These are phyloP conservation scores for Ciborinia camelliae DNA, from an alignment of 2,329 filamentous ascomycete genomes.

Conservation along the genomic window DNA sequence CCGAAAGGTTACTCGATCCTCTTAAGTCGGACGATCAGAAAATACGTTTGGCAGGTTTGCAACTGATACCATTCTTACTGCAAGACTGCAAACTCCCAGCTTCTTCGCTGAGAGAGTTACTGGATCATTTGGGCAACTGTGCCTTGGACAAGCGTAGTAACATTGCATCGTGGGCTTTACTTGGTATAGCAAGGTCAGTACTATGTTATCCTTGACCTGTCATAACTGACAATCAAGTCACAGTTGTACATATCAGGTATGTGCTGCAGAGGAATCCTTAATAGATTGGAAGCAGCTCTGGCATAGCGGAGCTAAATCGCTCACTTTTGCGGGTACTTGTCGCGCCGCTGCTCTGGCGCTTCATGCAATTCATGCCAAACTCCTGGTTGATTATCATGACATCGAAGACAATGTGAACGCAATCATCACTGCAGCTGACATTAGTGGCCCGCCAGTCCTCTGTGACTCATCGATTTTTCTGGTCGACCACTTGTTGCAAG, in stretches of 20 bases:
- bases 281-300: slow-evolving; percentile 70
- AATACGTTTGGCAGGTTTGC: slow-evolving; percentile 42
- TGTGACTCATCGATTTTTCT: slow-evolving; percentile 76
- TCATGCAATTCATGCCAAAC: slow-evolving; percentile 60
- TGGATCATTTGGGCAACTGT: slow-evolving; percentile 56
- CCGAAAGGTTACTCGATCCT: slow-evolving; percentile 32
- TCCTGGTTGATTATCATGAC: slow-evolving; percentile 64
- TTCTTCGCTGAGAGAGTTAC: slow-evolving; percentile 52
- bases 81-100: slow-evolving; percentile 44
- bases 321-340: slow-evolving; percentile 68
- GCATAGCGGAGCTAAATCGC: slow-evolving; percentile 67
- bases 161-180: slow-evolving; percentile 75
- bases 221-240: slow-evolving; percentile 22
- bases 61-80: slow-evolving; percentile 51
- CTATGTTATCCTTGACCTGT: background rate
- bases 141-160: slow-evolving; percentile 66
- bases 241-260: slow-evolving; percentile 47
- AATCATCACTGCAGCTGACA: slow-evolving; percentile 72
- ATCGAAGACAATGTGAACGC: slow-evolving; percentile 67
- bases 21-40: slow-evolving; percentile 31
- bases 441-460: slow-evolving; percentile 74
- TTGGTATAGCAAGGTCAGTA: slow-evolving; percentile 73
- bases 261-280: slow-evolving; percentile 38
- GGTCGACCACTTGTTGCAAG: slow-evolving; percentile 65
- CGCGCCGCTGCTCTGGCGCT: slow-evolving; percentile 72